Evolutionary conservation across 768 basidiomycete species (phyloP).

Genomic region (Botryobasidium botryosum): DNA sequence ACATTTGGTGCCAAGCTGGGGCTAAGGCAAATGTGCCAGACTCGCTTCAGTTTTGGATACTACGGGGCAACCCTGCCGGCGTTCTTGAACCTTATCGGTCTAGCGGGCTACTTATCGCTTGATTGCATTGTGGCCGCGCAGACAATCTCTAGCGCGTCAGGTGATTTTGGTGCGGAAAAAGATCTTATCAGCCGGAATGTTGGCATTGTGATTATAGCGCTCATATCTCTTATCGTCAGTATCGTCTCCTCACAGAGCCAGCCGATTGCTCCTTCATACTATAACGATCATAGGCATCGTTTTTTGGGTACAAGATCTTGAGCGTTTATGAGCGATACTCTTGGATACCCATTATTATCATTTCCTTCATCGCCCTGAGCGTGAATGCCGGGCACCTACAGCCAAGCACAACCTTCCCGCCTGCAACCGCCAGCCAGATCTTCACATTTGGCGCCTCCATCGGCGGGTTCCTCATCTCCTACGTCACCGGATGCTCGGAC

Average conservation of each 20-base stretch:
- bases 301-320: not conserved
- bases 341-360: conserved; percentile 65
- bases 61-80: conserved; percentile 17
- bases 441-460: conserved; percentile 52
- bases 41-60: conserved; percentile 29
- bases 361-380: conserved; percentile 52
- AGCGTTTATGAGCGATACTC: conserved; percentile 52
- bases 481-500: conserved; percentile 44
- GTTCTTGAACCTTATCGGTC: conserved; percentile 37
- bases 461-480: conserved; percentile 59
- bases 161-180: too few relatives aligned
- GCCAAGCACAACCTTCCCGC: conserved; percentile 23
- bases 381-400: conserved; percentile 55
- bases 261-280: not conserved
- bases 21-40: conserved; percentile 65
- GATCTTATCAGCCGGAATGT: conserved; percentile 34
- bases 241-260: too few relatives aligned
- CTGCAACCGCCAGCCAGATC: conserved; percentile 37
- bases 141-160: conserved; percentile 39
- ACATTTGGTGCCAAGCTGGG: conserved; percentile 69
- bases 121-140: conserved; percentile 57
- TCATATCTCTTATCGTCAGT: conserved; percentile 45
- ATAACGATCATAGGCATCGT: not conserved
- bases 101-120: conserved; percentile 48
- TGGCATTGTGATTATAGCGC: conserved; percentile 62